Percentiles rank a stretch among this genome's conserved stretches.
phyloP scores from a whole-genome alignment of 805 yeast species.

The Starmera dryadoides region DNA sequence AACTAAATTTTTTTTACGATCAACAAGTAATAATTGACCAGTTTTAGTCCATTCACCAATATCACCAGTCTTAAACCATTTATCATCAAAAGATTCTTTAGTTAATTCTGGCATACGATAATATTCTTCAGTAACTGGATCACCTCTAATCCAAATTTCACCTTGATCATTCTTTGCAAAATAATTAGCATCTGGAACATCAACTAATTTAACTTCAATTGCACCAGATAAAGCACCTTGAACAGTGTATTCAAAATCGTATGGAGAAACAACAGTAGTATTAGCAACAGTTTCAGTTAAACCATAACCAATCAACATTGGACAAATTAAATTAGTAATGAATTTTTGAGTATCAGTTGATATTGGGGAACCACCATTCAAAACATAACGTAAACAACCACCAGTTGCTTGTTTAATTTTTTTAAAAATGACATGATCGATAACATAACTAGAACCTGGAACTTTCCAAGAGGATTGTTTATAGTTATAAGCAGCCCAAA shows the following conservation, averaged over 20 bases:
- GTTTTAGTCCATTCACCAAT: conserved; percentile 85
- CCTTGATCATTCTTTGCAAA: conserved; percentile 88
- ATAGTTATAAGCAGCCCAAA: conserved; percentile 82
- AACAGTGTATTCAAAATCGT: conserved; percentile 61
- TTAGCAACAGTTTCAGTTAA: conserved; percentile 95
- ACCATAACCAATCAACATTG: conserved; percentile 93
- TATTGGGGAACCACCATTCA: conserved; percentile 93
- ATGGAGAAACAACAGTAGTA: conserved; percentile 60
- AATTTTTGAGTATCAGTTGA: conserved; percentile 77
- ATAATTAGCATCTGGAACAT: conserved; percentile 88
- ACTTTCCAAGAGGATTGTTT: conserved; percentile 60
- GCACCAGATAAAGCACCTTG: conserved; percentile 83
- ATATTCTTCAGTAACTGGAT: conserved; percentile 66
- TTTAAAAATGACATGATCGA: conserved; percentile 74
- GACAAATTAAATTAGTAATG: conserved; percentile 66
- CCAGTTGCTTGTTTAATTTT: conserved; percentile 93
- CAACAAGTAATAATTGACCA: conserved; percentile 80
- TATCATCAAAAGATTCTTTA: conserved; percentile 59
- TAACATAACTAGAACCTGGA: conserved; percentile 59
- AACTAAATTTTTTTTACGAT: conserved; percentile 92
- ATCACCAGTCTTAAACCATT: conserved; percentile 97
- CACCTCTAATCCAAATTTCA: conserved; percentile 79
- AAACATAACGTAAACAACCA: conserved; percentile 63
- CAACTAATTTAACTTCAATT: conserved; percentile 81
- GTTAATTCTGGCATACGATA: conserved; percentile 83